Evolutionary conservation across 169 alveolate genomes (phyloP).

Genomic region (Eimeria brunetti): DNA sequence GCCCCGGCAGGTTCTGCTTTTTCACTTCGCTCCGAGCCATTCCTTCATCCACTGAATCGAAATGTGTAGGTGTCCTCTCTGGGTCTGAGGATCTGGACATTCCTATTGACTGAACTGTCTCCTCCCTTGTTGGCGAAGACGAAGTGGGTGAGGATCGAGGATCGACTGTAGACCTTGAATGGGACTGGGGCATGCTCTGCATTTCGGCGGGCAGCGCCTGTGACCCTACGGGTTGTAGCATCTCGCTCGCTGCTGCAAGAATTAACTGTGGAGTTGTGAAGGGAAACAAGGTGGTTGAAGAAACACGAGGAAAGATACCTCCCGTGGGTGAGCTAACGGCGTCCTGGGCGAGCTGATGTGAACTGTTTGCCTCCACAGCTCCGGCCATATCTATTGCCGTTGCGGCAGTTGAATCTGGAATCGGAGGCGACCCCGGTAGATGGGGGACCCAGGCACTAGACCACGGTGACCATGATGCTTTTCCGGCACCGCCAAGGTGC

Average conservation of each 20-base stretch:
- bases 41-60: neutral
- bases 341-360: neutral
- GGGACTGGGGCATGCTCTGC: neutral
- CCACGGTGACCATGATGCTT: neutral
- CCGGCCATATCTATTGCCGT: neutral
- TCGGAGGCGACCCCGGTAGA: neutral
- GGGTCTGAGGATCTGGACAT: neutral
- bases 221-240: neutral
- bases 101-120: neutral
- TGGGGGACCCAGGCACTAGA: neutral
- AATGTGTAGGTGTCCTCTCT: neutral
- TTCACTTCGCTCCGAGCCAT: neutral
- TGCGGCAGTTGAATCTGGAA: neutral
- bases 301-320: neutral
- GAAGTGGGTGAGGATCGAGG: neutral
- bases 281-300: neutral
- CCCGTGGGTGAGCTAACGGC: neutral
- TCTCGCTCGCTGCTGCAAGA: neutral
- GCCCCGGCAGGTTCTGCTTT: neutral
- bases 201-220: neutral
- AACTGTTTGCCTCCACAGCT: neutral
- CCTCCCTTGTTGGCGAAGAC: neutral
- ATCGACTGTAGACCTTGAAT: neutral
- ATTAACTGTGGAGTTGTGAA: conserved; percentile 1
- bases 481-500: neutral